Conservation (phyloP, 1,284 basidiomycete species). For the Apiotrichum porosum region DNA sequence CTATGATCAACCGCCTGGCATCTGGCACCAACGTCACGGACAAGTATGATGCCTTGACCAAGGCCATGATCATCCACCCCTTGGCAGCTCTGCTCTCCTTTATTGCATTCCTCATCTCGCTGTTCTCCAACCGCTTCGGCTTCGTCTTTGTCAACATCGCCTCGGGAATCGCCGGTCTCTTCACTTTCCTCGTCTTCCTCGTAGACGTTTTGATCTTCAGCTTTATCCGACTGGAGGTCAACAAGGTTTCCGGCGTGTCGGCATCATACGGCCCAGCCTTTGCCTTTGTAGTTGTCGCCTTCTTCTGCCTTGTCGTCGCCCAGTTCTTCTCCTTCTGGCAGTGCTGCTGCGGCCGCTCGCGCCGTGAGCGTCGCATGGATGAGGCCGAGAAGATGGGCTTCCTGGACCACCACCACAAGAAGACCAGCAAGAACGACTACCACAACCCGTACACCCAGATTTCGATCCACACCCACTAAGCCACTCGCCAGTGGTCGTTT, state of each 20-base stretch:
- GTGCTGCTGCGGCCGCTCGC: conserved; percentile 27
- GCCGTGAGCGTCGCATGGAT: neutral
- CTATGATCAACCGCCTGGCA: conserved; percentile 12
- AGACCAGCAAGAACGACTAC: neutral
- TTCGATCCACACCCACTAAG: no score
- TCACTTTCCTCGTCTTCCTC: neutral
- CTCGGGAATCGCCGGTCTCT: neutral
- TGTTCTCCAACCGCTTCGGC: neutral
- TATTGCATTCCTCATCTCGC: neutral
- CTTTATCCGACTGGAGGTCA: no score
- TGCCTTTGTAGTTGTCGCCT: conserved; percentile 37
- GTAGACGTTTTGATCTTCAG: neutral
- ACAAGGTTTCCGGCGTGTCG: neutral
- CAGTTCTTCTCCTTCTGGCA: conserved; percentile 33
- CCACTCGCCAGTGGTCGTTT: no score
- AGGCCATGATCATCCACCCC: conserved; percentile 3
- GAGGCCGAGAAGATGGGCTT: neutral
- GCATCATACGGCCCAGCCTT: conserved; percentile 29
- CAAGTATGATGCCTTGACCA: conserved; percentile 25
- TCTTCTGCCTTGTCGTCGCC: conserved; percentile 35
- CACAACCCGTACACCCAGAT: no score
- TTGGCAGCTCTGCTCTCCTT: neutral
- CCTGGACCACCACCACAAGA: neutral
- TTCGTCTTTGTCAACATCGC: neutral
- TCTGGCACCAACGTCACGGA: conserved; percentile 14